Evolutionary conservation across 192 early-diverging fungal genomes (phyloP), one percentile per base, ranked within the genome.

Genomic region (Geosiphon pyriformis): DNA sequence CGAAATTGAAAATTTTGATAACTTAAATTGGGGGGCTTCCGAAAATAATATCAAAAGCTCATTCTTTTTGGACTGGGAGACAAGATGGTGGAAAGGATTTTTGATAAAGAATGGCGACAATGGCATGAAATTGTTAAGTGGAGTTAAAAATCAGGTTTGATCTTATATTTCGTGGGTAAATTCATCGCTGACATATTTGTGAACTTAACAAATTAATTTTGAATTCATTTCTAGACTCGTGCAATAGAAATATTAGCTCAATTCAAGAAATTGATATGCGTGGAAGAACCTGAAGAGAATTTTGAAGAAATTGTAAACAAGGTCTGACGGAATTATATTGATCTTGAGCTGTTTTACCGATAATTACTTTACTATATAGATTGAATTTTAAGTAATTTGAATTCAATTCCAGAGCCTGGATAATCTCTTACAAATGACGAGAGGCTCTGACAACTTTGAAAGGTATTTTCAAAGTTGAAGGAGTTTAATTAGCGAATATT

Each of bases 291-390:
- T 22, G 4, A 12, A 23, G 31, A 64, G 1, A 47, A 64, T 52
- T 32, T 17, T 35, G n/a, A 23, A 12, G 49, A 64, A 52, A 53
- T 64, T 25, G 18, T 47, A 52, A 64, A 64, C 7, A 32, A 64
- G 23, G 61, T 30, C 30, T 11, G 6, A 46, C 12, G 20, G 17
- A 30, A 50, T 62, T 4, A 61, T 26, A 30, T 61, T 48, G 12
- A 10, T 48, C 25, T 49, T n/a, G 17, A 42, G 23, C 27, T 15
- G 7, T 51, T 29, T 3, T 51, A 22, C 7, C 7, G 22, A n/a
- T 10, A 52, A 52, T 20, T 4, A n/a, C 20, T 52, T 4, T 20
- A 20, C 4, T 20, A 22, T 4, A 52, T 52, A 10, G 17, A 10
- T 46, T 6, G 7, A 10, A 46, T 10, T 46, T 46, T 6, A 6